Base-by-base conservation (phyloP, 495 filamentous ascomycete genomes). In the Lentithecium fluviatile region DNA sequence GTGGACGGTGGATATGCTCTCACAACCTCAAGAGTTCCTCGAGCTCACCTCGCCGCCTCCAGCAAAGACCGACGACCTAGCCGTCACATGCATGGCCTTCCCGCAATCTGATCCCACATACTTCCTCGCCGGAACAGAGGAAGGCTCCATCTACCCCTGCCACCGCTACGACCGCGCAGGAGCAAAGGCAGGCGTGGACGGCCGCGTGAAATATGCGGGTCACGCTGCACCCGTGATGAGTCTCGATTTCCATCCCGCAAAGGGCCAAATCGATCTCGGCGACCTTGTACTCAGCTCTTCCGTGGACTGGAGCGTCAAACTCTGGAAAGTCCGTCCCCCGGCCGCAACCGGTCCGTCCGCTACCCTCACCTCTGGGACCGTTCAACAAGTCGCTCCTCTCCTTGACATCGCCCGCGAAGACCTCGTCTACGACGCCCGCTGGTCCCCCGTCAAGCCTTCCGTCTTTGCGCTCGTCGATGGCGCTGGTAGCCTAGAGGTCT, bases 1-100 rank as follows among this genome's bases (percentile, higher is more conserved):
- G 45, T 99, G 95, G 95, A 89, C 87, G 17, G 86, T 96, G 11
- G 95, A 97, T 75, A 97, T 97, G 91, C 85, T 99, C 34, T 87
- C 90, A 0, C 87, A 95, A 68, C 95, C 95, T 0, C 91, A 96
- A 74, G 95, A 99, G 76, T 85, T 87, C 42, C 82, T 99, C 36
- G 88, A 92, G 53, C 82, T 99, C 20, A 83, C 80, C 21, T 86
- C 88, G 1, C 95, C 94, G n/a, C 84, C 85, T 19, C 91, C 91
- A 2, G 83, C 88, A 52, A 96, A 95, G 71, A 93, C 88, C 2
- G 94, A 98, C 74, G 94, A 97, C 67, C 82, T 97, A 12, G 87
- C 88, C n/a, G 94, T 95, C 21, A 96, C 90, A 4, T 95, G 91
- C 76, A 93, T 97, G 83, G 90, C 89, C 20, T 99, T 99, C 78